Conservation (phyloP, 441 rosid species). For the Syzygium syzygioides region DNA sequence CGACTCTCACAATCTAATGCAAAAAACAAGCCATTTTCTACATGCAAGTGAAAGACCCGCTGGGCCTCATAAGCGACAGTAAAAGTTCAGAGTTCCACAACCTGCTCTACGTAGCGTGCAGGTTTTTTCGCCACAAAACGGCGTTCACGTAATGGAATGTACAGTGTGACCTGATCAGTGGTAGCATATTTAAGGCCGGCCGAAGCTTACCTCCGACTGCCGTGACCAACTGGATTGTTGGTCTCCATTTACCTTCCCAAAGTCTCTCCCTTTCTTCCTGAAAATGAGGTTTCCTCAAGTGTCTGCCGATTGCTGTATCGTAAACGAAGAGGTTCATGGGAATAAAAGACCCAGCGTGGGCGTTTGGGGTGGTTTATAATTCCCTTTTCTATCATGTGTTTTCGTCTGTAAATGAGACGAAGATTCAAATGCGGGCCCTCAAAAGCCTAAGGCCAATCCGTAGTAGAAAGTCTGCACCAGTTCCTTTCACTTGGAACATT, state of each 20-base stretch:
- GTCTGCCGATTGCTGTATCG: background rate
- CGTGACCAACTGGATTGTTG: background rate
- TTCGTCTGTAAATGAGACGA: no score
- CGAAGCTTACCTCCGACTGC: background rate
- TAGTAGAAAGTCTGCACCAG: background rate
- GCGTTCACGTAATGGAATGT: background rate
- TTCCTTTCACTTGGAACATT: background rate
- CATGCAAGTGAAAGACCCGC: background rate
- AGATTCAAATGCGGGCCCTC: no score
- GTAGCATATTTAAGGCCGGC: background rate
- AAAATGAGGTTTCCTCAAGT: background rate
- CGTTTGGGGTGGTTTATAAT: no score
- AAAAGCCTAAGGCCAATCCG: background rate
- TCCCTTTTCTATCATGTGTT: no score
- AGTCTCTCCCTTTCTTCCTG: background rate
- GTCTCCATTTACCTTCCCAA: background rate
- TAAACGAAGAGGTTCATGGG: no score
- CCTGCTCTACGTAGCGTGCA: background rate
- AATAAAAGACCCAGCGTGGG: no score
- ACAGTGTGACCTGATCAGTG: background rate
- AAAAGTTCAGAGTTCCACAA: background rate
- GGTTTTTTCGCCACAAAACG: background rate
- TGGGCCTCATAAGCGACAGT: background rate
- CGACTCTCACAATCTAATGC: no score
- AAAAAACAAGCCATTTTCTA: background rate